These are phyloP conservation scores for Aspergillus oerlinghausenensis DNA, from an alignment of 2,329 filamentous ascomycete species.

Conservation along the genomic window DNA sequence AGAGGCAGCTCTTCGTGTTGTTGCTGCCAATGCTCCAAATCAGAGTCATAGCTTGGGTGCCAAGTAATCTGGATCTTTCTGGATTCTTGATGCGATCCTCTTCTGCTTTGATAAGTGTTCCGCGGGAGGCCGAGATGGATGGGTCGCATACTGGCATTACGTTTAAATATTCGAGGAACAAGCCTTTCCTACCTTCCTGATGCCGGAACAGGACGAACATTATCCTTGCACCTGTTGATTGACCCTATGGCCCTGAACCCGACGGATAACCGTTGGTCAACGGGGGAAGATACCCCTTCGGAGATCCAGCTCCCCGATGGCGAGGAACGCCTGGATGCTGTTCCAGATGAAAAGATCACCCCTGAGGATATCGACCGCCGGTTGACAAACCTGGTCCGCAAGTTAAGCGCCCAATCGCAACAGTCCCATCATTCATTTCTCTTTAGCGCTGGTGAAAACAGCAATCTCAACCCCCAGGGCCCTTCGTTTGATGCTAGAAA, in stretches of 20 bases:
- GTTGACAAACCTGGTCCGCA: neutral
- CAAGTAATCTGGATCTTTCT: too few species aligned
- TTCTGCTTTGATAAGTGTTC: too few species aligned
- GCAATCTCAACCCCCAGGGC: neutral
- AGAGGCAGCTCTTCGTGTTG: too few species aligned
- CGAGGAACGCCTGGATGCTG: neutral
- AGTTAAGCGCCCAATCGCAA: neutral
- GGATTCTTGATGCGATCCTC: too few species aligned
- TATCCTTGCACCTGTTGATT: too few species aligned
- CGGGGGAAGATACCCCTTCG: neutral
- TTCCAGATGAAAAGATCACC: neutral
- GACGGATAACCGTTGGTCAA: neutral
- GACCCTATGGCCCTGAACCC: neutral
- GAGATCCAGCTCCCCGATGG: neutral
- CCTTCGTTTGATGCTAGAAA: neutral
- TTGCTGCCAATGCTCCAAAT: too few species aligned
- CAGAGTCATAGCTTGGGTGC: too few species aligned
- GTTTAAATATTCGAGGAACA: too few species aligned
- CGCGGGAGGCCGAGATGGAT: too few species aligned
- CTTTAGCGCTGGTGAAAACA: neutral
- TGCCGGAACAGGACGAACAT: too few species aligned
- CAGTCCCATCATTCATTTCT: neutral
- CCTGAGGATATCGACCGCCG: neutral
- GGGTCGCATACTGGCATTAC: too few species aligned
- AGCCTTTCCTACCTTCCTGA: too few species aligned